These are phyloP conservation scores for Ogataea chonburiensis DNA, from an alignment of 805 yeast genomes.

Conservation along the genomic window DNA sequence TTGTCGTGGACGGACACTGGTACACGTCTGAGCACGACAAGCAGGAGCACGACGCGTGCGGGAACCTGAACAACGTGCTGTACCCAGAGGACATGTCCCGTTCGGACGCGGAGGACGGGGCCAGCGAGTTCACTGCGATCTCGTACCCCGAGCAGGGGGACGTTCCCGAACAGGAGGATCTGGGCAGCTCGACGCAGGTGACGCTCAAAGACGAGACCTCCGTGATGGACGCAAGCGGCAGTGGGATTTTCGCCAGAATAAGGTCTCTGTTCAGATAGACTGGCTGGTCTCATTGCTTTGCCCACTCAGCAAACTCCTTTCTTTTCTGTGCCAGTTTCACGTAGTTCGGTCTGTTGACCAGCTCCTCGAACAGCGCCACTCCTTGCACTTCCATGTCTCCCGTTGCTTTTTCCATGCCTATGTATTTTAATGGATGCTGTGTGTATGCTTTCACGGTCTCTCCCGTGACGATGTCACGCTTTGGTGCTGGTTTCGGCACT, in stretches of 20 bases:
- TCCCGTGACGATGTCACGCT: slow-evolving; percentile 27
- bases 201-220: slow-evolving; percentile 29
- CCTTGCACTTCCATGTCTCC: slow-evolving; percentile 48
- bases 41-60: slow-evolving; percentile 41
- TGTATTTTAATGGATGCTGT: slow-evolving; percentile 41
- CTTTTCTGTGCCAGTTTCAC: slow-evolving; percentile 49
- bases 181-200: slow-evolving; percentile 28
- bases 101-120: slow-evolving; percentile 24
- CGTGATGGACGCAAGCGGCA: slow-evolving; percentile 12
- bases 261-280: slow-evolving; percentile 25
- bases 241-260: slow-evolving; percentile 23
- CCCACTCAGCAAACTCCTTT: slow-evolving; percentile 41
- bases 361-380: slow-evolving; percentile 38
- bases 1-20: slow-evolving; percentile 62
- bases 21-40: slow-evolving; percentile 38
- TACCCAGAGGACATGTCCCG: slow-evolving; percentile 31
- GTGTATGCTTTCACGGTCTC: slow-evolving; percentile 30
- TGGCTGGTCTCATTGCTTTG: slow-evolving; percentile 12
- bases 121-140: slow-evolving; percentile 34
- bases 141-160: slow-evolving; percentile 29
- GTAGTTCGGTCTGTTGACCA: slow-evolving; percentile 52
- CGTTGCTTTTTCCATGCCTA: slow-evolving; percentile 49
- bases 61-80: slow-evolving; percentile 53
- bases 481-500: slow-evolving; percentile 25
- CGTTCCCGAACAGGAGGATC: slow-evolving; percentile 20